Conservation (phyloP, 2,329 filamentous ascomycete genomes). For the Dactylellina parvicollis region DNA sequence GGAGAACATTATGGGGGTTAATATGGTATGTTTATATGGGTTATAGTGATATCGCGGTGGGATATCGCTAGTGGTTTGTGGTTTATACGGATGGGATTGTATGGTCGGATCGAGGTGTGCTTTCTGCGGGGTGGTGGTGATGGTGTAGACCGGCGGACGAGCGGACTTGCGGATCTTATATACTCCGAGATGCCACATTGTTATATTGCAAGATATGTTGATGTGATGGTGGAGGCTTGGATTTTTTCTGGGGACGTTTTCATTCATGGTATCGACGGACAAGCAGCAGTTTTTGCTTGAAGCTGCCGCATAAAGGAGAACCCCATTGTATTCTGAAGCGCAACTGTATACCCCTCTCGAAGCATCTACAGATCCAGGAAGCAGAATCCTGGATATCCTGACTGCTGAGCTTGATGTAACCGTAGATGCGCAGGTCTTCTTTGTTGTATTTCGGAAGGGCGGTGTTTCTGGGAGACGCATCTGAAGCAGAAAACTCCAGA, state of each 20-base stretch:
- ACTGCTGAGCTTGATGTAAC: not conserved
- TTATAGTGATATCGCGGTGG: no score
- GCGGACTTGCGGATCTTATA: no score
- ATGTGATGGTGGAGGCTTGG: no score
- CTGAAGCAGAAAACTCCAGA: conserved; percentile 18
- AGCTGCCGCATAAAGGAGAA: not conserved
- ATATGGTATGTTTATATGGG: not conserved
- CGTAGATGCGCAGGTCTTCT: not conserved
- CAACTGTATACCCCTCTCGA: conserved; percentile 7
- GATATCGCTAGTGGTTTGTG: no score
- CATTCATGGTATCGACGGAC: no score
- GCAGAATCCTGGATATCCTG: not conserved
- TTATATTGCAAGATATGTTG: no score
- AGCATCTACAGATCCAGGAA: not conserved
- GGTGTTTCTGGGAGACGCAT: conserved; percentile 9
- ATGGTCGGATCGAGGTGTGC: no score
- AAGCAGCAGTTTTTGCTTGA: not conserved
- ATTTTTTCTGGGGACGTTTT: no score
- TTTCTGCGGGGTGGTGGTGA: no score
- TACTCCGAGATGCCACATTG: no score
- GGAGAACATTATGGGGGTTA: not conserved
- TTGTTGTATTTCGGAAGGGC: conserved; percentile 9
- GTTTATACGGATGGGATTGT: no score
- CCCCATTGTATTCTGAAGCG: conserved; percentile 4
- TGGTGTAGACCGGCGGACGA: no score